Base-by-base conservation (phyloP, 345 rosid genomes). In the Cardamine chenopodiifolia region DNA sequence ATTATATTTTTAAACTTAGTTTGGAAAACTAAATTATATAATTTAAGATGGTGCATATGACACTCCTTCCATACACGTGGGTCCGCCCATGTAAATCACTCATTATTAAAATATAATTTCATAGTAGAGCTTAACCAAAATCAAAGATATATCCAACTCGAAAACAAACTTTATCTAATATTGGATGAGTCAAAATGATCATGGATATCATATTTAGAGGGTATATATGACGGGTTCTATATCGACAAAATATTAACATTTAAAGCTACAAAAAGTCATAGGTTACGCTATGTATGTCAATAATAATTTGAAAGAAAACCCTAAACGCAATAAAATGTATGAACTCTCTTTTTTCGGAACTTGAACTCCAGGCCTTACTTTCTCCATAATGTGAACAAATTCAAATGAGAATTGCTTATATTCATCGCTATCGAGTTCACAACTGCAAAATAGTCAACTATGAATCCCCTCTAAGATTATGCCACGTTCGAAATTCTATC, bases 311-410 rank as follows among this genome's bases (percentile, higher is more conserved):
- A 48, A 66, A 37, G 61, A 35, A 18, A 48, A 28, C 26, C 26
- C 25, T 66, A 37, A 75, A 45, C 11, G 40, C 58, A 60, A 49
- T 25, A 4, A 32, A 23, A 48, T 20, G 13, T 28, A 58, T 44
- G 39, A 67, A 59, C 20, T 59, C 18, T 52, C 12, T 42, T 23
- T 45, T 17, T 19, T 23, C 4, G 58, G 52, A 70, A 70, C 66
- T 45, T 42, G 57, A 70, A 53, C 63, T 29, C 52, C n/a, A 50
- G 25, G 68, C 45, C 32, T 48, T 60, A 42, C 40, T 54, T 5
- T 44, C 75, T 76, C 70, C 53, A 76, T 70, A 54, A 62, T 76
- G 75, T 70, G 71, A 76, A 70, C 75, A 76, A 76, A 70, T 70
- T 76, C 60, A 70, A 70, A 70, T 63, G 26, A 45, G 66, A 70